Conservation (phyloP, 2,329 filamentous ascomycete species). For the Pestalotiopsis sp. region DNA sequence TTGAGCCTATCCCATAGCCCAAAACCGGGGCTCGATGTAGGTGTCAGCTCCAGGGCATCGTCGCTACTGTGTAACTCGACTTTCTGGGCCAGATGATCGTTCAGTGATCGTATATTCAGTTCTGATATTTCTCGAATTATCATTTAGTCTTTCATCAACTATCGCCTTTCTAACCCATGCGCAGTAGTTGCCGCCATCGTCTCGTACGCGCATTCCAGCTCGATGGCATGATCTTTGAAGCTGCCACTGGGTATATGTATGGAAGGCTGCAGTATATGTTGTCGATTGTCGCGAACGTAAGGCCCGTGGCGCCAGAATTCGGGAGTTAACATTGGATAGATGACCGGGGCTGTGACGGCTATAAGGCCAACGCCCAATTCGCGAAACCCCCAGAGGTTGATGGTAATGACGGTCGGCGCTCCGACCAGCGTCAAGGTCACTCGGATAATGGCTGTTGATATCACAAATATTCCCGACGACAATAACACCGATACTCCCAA, state of each 20-base stretch:
- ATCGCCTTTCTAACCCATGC: background rate
- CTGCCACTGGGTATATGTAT: background rate
- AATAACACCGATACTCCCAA: constrained; percentile 22
- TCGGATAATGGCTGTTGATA: constrained; percentile 27
- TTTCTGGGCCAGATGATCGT: too few relatives aligned
- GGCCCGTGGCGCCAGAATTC: constrained; percentile 14
- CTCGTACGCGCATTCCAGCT: background rate
- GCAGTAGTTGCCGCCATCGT: background rate
- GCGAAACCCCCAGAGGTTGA: constrained; percentile 23
- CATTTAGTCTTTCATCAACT: too few relatives aligned
- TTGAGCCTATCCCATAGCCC: too few relatives aligned
- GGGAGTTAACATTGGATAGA: constrained; percentile 14
- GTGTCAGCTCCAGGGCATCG: too few relatives aligned
- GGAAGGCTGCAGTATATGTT: background rate
- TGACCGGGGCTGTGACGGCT: constrained; percentile 8
- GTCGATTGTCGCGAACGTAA: constrained; percentile 8
- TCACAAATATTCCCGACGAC: constrained; percentile 29
- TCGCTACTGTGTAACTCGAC: too few relatives aligned
- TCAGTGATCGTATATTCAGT: too few relatives aligned
- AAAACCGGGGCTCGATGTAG: too few relatives aligned
- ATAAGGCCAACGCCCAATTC: constrained; percentile 18
- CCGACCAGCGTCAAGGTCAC: constrained; percentile 23
- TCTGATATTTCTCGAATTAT: too few relatives aligned
- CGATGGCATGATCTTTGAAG: background rate
- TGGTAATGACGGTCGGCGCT: constrained; percentile 26